Evolutionary conservation across 176 grass and related monocot genomes (phyloP).

Genomic region (Oryza rufipogon): DNA sequence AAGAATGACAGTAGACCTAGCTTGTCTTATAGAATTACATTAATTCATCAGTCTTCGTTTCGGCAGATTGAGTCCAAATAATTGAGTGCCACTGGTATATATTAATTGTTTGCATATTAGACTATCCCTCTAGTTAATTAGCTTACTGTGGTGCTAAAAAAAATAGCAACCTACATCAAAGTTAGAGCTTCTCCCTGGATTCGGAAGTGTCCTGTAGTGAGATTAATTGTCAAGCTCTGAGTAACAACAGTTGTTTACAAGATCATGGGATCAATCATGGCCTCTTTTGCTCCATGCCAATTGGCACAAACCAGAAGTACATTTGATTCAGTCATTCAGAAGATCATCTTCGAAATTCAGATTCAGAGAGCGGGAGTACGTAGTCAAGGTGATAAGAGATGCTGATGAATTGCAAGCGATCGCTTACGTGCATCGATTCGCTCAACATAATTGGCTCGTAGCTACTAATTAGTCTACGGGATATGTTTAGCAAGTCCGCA

Average conservation of each 20-base stretch:
- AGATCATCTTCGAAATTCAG: slow-evolving; percentile 21
- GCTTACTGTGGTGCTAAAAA: background rate
- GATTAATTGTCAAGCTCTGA: background rate
- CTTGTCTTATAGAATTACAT: slow-evolving; percentile 14
- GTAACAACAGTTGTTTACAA: slow-evolving; percentile 16
- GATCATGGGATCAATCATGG: slow-evolving; percentile 32
- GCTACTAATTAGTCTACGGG: slow-evolving; percentile 6
- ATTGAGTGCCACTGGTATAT: background rate
- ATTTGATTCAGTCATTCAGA: slow-evolving; percentile 23
- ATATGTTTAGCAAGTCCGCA: background rate
- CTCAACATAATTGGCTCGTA: background rate
- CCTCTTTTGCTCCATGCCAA: background rate
- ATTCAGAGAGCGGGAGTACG: background rate
- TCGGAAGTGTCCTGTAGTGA: slow-evolving; percentile 1
- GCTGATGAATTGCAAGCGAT: background rate
- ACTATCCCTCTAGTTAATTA: background rate
- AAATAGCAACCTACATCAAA: background rate
- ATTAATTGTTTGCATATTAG: background rate
- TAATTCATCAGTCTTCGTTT: background rate
- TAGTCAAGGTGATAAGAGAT: background rate
- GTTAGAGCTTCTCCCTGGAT: slow-evolving; percentile 7
- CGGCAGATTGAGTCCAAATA: slow-evolving; percentile 11
- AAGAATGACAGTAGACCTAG: slow-evolving; percentile 12
- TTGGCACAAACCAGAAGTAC: slow-evolving; percentile 23
- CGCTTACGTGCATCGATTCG: slow-evolving; percentile 17